A percentile compares a stretch with the other conserved stretches of the same genome.
phyloP scores from a whole-genome alignment of 2,329 filamentous ascomycete species.

The Byssoonygena ceratinophila region DNA sequence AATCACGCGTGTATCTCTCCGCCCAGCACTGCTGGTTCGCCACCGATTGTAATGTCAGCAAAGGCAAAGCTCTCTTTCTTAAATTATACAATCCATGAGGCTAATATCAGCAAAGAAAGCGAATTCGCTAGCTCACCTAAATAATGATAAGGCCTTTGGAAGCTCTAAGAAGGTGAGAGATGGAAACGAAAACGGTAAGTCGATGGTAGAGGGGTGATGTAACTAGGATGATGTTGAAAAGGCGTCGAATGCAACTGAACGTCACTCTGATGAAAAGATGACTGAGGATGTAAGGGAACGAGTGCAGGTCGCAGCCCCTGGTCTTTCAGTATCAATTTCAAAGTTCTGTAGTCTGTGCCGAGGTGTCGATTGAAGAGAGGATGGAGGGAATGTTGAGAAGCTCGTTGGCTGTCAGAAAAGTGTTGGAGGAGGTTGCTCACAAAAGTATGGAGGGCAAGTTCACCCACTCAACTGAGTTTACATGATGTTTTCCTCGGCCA shows the following conservation, averaged over 20 bases:
- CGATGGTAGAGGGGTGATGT: conserved; percentile 11
- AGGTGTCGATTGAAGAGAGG: conserved; percentile 1
- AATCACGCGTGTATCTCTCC: conserved; percentile 3
- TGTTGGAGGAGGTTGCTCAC: neutral
- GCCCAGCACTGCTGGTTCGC: conserved; percentile 5
- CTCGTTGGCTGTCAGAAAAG: conserved; percentile 4
- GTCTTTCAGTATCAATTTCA: conserved; percentile 18
- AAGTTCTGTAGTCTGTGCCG: neutral
- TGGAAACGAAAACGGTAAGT: neutral
- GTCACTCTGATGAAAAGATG: neutral
- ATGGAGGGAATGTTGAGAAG: conserved; percentile 4
- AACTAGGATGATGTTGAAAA: conserved; percentile 6
- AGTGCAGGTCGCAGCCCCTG: conserved; percentile 35
- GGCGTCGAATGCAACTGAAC: neutral
- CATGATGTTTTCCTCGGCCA: neutral
- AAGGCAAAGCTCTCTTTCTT: neutral
- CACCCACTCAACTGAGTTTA: neutral
- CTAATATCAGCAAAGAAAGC: neutral
- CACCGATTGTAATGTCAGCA: conserved; percentile 11
- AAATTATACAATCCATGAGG: neutral
- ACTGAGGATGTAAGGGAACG: conserved; percentile 24
- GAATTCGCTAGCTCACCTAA: neutral
- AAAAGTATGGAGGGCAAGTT: conserved; percentile 6
- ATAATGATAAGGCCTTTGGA: neutral
- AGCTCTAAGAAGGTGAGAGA: neutral